Conservation (phyloP, 257 asterid species). For the Sherardia arvensis region DNA sequence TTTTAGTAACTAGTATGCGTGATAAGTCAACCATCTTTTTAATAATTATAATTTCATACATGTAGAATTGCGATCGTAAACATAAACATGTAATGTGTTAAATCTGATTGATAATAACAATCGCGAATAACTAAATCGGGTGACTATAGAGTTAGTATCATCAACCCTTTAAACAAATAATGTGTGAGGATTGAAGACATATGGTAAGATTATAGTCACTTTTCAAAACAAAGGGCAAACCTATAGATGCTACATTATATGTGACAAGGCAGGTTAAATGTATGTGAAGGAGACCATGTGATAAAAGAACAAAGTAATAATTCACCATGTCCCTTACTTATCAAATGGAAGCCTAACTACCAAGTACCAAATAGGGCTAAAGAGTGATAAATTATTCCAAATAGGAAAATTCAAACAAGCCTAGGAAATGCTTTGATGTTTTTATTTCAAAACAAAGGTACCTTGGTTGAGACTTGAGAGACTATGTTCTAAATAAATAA, state of each 20-base stretch:
- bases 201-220: conserved; percentile 4
- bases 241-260: conserved; percentile 9
- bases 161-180: no score
- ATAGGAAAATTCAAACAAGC: neutral
- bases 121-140: no score
- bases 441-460: neutral
- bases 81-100: no score
- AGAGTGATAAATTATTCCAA: no score
- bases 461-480: no score
- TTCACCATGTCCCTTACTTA: conserved; percentile 2
- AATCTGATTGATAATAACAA: neutral
- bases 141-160: no score
- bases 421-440: neutral
- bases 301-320: conserved; percentile 1
- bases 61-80: no score
- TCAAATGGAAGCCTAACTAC: conserved; percentile 2
- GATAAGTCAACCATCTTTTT: no score
- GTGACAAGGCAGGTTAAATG: conserved; percentile 2
- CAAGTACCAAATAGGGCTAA: no score
- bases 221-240: conserved; percentile 9
- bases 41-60: no score
- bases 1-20: no score
- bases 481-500: no score
- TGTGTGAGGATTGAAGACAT: conserved; percentile 5
- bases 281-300: neutral